phyloP scores from a whole-genome alignment of 805 yeast genomes.

The Osmozyma mogii region DNA sequence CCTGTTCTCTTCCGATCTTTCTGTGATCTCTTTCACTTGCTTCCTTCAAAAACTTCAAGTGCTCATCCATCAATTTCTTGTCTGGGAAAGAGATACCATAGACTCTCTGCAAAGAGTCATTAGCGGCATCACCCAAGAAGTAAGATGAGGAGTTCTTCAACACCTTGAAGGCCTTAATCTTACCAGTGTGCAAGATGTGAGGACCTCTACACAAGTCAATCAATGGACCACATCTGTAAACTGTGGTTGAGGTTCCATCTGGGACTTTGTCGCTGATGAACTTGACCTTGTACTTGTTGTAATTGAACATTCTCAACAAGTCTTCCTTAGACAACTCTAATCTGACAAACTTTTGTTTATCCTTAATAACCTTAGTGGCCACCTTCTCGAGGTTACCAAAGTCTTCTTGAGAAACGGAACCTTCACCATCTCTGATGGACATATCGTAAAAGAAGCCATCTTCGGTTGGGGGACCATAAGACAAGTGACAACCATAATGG shows the following conservation, averaged over 20 bases:
- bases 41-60: conserved; percentile 88
- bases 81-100: conserved; percentile 99
- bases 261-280: conserved; percentile 84
- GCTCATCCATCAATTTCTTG: conserved; percentile 91
- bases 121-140: conserved; percentile 85
- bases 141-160: conserved; percentile 94
- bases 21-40: conserved; percentile 96
- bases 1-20: conserved; percentile 94
- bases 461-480: conserved; percentile 89
- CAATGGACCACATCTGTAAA: conserved; percentile 94
- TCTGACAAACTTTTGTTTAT: conserved; percentile 92
- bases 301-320: conserved; percentile 83
- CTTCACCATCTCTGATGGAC: conserved; percentile 65
- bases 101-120: conserved; percentile 93
- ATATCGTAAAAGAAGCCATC: conserved; percentile 98
- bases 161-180: conserved; percentile 88
- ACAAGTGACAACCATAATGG: conserved; percentile 86
- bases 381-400: conserved; percentile 78
- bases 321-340: conserved; percentile 88
- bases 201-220: conserved; percentile 98
- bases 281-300: conserved; percentile 92
- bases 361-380: conserved; percentile 84
- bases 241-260: conserved; percentile 93
- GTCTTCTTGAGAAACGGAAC: conserved; percentile 72
- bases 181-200: conserved; percentile 95